Evolutionary conservation across 2,329 filamentous ascomycete species (phyloP), one percentile per base, ranked within the genome.

Genomic region (Stylonectria norvegica): DNA sequence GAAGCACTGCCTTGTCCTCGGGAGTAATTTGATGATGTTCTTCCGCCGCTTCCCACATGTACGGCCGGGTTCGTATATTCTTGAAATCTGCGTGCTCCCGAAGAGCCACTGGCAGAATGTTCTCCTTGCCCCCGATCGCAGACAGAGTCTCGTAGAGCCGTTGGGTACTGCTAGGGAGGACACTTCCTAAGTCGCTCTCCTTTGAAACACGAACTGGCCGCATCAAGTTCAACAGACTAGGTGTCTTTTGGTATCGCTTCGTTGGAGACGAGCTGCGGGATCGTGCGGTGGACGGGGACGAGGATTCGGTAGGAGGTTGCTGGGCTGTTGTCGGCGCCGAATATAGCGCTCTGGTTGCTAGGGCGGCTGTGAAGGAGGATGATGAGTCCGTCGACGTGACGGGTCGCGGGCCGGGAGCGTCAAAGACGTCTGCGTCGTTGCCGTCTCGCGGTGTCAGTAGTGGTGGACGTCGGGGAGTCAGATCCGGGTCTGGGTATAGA

Each of bases 101-200:
- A 34, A 38, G 40, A 30, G 40, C 14, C 9, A 15, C 40, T 30
- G 35, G 35, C 11, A 42, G 19, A 17, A 42, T 38, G 15, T 30
- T 22, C 25, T 38, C 40, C 23, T 38, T 38, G 9, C 22, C 40
- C 19, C 34, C 40, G 5, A 30, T 35, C 3, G 18, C 18, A 18
- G 35, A 29, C 12, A 42, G 35, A 18, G 30, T 15, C 14, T 38
- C 30, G 12, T 25, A 27, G 4, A 42, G 8, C 7, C 9, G 14
- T 28, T 22, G 29, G 14, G 31, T 14, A 6, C 38, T 20, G 16
- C 30, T n/a, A 8, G 30, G 23, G n/a, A 42, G 35, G 28, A 12
- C 23, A 3, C 23, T 34, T 23, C 30, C 31, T 5, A 38, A 25
- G 18, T 42, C 18, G 9, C 18, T 17, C 10, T 33, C 40, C 12